A percentile compares a stretch with the other conserved stretches of the same genome.
These are phyloP conservation scores for Ogataea siamensis DNA, from an alignment of 805 yeast species.

Conservation along the genomic window DNA sequence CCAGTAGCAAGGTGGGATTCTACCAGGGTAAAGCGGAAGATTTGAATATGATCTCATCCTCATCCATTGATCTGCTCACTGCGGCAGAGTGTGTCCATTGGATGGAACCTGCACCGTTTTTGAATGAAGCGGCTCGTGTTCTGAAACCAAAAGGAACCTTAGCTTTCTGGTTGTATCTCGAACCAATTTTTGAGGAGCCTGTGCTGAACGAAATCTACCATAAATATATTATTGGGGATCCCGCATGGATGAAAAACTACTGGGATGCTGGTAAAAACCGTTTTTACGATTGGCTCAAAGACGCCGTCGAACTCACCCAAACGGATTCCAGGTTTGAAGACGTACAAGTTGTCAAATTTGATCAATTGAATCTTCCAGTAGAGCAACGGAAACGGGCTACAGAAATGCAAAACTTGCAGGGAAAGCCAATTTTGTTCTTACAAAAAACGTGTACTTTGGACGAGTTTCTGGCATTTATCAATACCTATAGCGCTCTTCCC, in stretches of 20 bases:
- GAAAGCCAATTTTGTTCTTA: constrained; percentile 21
- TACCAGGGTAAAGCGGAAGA: constrained; percentile 30
- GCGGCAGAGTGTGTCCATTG: constrained; percentile 82
- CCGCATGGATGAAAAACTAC: constrained; percentile 46
- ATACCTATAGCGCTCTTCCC: constrained; percentile 28
- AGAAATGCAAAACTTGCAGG: constrained; percentile 1
- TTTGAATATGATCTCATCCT: constrained; percentile 19
- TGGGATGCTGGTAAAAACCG: constrained; percentile 47
- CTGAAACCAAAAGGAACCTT: constrained; percentile 62
- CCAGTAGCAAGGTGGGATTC: constrained; percentile 20
- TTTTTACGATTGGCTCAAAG: constrained; percentile 35
- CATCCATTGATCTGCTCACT: constrained; percentile 58
- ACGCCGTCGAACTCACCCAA: constrained; percentile 8
- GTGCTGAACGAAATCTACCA: constrained; percentile 50
- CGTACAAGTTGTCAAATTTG: constrained; percentile 17
- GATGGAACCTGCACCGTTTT: constrained; percentile 48
- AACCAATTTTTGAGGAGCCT: constrained; percentile 53
- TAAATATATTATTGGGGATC: constrained; percentile 50
- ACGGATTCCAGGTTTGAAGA: constrained; percentile 33
- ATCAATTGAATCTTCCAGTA: constrained; percentile 10
- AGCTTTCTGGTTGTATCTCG: constrained; percentile 75
- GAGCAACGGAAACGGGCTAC: constrained; percentile 1
- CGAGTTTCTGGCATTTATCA: constrained; percentile 22
- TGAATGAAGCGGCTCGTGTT: constrained; percentile 43
- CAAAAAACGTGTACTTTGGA: constrained; percentile 17